Evolutionary conservation across 176 grass and related monocot genomes (phyloP).

Genomic region (Olyra latifolia): DNA sequence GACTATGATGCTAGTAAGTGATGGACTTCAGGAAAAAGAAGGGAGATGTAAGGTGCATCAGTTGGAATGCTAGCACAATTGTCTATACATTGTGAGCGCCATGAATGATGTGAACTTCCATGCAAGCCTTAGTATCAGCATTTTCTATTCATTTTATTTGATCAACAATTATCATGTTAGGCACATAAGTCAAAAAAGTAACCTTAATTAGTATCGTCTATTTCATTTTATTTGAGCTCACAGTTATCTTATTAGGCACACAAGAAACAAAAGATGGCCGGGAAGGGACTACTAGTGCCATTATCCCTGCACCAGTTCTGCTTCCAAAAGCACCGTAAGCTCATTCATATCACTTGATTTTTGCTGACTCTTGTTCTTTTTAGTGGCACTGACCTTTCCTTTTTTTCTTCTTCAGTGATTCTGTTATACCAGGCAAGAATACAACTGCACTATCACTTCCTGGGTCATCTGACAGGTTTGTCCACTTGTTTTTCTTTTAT

Average conservation of each 20-base stretch:
- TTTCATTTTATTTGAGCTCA: conserved; percentile 29
- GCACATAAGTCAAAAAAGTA: too few relatives aligned
- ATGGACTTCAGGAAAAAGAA: background rate
- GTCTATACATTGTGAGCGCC: background rate
- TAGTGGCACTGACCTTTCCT: background rate
- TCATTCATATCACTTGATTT: conserved; percentile 21
- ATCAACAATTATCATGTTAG: too few relatives aligned
- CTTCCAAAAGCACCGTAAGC: conserved; percentile 90
- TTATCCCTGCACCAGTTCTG: conserved; percentile 64
- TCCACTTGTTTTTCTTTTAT: conserved; percentile 33
- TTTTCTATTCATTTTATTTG: background rate
- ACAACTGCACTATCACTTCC: conserved; percentile 58
- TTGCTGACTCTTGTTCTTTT: conserved; percentile 18
- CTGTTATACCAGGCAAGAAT: conserved; percentile 62
- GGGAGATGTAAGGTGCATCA: background rate
- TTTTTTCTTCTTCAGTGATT: conserved; percentile 49
- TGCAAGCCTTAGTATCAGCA: background rate
- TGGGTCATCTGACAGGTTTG: conserved; percentile 73
- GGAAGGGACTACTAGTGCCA: conserved; percentile 54
- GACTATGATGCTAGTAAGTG: background rate
- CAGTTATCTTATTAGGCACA: conserved; percentile 47
- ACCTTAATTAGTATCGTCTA: background rate
- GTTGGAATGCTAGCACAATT: background rate
- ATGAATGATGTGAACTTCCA: conserved; percentile 15
- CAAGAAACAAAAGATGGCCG: conserved; percentile 51